Evolutionary conservation across 2,329 filamentous ascomycete species (phyloP), one percentile per base, ranked within the genome.

Genomic region (Fusarium sp.): DNA sequence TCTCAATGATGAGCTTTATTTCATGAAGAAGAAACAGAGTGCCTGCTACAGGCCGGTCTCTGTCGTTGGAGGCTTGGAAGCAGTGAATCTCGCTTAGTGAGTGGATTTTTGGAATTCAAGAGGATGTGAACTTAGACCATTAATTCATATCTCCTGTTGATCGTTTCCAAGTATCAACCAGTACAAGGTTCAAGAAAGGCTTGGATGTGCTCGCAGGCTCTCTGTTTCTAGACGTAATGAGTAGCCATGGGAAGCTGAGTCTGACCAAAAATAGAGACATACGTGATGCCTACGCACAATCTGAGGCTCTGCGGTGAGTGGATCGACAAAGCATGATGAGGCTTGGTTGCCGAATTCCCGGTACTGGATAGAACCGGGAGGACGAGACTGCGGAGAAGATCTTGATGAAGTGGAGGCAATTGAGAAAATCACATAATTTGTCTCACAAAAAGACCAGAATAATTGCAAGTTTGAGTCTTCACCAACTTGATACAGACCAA

Each of bases 261-360:
- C 59, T 51, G 41, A 41, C 65, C 67, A 44, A 70, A 64, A 70
- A 70, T 70, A 70, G 51, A 28, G n/a, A 3, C 17, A 35, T 31
- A 20, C 26, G 31, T 28, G 61, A 45, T 47, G 48, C 54, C 42
- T 56, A 55, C 68, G 59, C 42, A 31, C 31, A 59, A 28, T 36
- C 35, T 44, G 59, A 70, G 67, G 52, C 66, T 70, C 67, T 70
- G 59, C 66, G 38, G 38, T 11, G n/a, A 33, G 45, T 70, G 52
- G 59, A 58, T 45, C 47, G 35, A 26, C 39, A 35, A 42, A 44
- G 17, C 41, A 48, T 59, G 52, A 55, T 33, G 70, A 57, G 61
- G 60, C 48, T 38, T 61, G 36, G 49, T 15, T 68, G 57, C 58
- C 39, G 42, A 18, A 24, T 49, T 55, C 15, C 42, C 28, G 33